Base-by-base conservation (phyloP, 2,329 filamentous ascomycete genomes). In the Diaporthe vexans region DNA sequence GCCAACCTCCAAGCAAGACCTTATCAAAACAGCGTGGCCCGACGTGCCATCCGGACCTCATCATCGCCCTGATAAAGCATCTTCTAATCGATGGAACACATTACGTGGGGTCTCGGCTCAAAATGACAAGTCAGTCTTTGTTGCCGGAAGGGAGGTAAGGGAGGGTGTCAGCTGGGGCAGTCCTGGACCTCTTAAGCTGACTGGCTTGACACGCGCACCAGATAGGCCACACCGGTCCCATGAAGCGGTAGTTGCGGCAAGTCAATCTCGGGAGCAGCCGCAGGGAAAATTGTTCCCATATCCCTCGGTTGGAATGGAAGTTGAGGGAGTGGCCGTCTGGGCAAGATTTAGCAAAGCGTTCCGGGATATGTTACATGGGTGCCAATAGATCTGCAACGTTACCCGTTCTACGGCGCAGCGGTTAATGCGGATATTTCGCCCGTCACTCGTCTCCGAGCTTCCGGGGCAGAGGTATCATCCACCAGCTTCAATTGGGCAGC, bases 231-330 rank as follows among this genome's bases (percentile, higher is more conserved):
- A 67, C 29, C 63, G 63, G 63, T 67, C 46, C 63, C 46, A 67
- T 24, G 4, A 33, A 52, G 17, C 63, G 63, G 63, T 54, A 68
- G 46, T 68, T 40, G 48, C 33, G n/a, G n/a, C 63, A 40, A 54
- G 15, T 68, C 29, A 68, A 54, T 68, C 37, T 68, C 63, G 63
- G 63, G 63, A 68, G 63, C 63, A 68, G 63, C 63, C 63, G 63
- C 15, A 54, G 63, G 63, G 26, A 68, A 68, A 68, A 26, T 40
- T 21, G 3, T 8, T 54, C 40, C 46, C 33, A 54, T 68, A 17
- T 10, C 21, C 13, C 29, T 68, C 21, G 63, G 63, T 17, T 68
- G 48, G 63, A 26, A n/a, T 52, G 24, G 21, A n/a, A 37, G 33
- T 21, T 15, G 46, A 26, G 24, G 33, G 37, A 35, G 63, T 67